Base-by-base conservation (phyloP, 768 basidiomycete species). In the Sistotremastrum niveocremeum region DNA sequence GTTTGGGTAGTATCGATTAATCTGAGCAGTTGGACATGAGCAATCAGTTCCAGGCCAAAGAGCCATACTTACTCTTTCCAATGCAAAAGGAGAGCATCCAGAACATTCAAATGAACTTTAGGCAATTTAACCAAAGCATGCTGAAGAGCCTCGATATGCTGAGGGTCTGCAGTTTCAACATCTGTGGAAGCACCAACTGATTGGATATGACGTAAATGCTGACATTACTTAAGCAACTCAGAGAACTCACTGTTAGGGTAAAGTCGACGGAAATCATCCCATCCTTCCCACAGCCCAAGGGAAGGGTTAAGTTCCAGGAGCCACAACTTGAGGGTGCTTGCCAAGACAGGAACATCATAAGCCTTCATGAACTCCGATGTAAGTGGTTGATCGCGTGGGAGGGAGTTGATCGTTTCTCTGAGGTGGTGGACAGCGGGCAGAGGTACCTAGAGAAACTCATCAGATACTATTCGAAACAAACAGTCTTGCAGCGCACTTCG, bases 241-340 rank as follows among this genome's bases (percentile, higher is more conserved):
- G 2, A 29, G 5, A 28, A 54, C 69, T 32, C 42, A 71, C 72
- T 74, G 34, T 67, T 72, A 4, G 88, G 89, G 56, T 95, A 97
- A n/a, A 95, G 52, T 51, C 77, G 81, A 46, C 86, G 74, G 50
- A 93, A 70, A 32, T 95, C 91, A 38, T 93, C 89, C 85, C 91
- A 98, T 39, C 83, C 78, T 55, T 93, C 88, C 70, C 81, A 94
- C 41, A 84, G 65, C 11, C 77, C 73, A 7, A 95, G 60, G 30
- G 94, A 90, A 6, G 88, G 86, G 56, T 89, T 79, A 30, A 98
- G 73, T 60, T 98, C 93, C n/a, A 95, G 69, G 28, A 81, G 59
- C 86, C 89, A 97, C 9, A 98, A 65, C 64, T 93, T 97, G 57
- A 93, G 63, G 9, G 79, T 70, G 46, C 81, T 79, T 2, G 93